Percentiles rank a stretch among this genome's conserved stretches.
phyloP scores from a whole-genome alignment of 2,329 filamentous ascomycete genomes.

The Microascus cirrosus region DNA sequence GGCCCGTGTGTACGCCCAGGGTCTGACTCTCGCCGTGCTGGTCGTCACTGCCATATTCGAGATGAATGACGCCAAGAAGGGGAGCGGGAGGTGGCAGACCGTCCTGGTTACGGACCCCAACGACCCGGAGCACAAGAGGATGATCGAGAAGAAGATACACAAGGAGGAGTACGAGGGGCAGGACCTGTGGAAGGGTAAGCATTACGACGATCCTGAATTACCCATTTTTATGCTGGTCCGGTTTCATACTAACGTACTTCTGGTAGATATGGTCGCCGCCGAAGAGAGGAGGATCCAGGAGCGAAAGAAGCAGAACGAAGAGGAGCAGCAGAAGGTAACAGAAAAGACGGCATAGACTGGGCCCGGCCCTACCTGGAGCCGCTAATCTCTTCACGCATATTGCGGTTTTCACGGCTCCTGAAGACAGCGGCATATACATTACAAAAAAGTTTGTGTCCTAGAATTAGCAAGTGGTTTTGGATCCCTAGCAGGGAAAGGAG shows the following conservation, averaged over 20 bases:
- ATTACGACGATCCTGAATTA: neutral
- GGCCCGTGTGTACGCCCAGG: slow-evolving; percentile 89
- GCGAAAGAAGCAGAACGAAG: slow-evolving; percentile 17
- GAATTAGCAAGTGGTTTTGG: neutral
- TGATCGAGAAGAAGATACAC: slow-evolving; percentile 80
- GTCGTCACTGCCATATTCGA: slow-evolving; percentile 77
- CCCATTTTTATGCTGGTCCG: neutral
- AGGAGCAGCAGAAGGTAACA: neutral
- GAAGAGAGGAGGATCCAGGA: slow-evolving; percentile 53
- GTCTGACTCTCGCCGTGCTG: slow-evolving; percentile 73
- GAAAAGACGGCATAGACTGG: neutral
- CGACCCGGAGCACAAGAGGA: slow-evolving; percentile 70
- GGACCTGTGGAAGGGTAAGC: slow-evolving; percentile 81
- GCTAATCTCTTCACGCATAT: neutral
- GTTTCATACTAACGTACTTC: slow-evolving; percentile 7
- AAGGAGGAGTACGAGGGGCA: slow-evolving; percentile 80
- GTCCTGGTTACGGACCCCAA: slow-evolving; percentile 69
- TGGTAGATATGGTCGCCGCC: slow-evolving; percentile 66
- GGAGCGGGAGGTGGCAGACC: slow-evolving; percentile 73
- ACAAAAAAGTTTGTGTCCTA: neutral
- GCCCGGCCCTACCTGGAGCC: neutral
- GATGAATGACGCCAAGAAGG: slow-evolving; percentile 62
- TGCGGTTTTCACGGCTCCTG: neutral
- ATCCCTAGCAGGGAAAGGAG: neutral
- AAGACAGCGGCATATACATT: neutral